Conservation (phyloP, 1,139 yeast genomes). For the Candida sojae region DNA sequence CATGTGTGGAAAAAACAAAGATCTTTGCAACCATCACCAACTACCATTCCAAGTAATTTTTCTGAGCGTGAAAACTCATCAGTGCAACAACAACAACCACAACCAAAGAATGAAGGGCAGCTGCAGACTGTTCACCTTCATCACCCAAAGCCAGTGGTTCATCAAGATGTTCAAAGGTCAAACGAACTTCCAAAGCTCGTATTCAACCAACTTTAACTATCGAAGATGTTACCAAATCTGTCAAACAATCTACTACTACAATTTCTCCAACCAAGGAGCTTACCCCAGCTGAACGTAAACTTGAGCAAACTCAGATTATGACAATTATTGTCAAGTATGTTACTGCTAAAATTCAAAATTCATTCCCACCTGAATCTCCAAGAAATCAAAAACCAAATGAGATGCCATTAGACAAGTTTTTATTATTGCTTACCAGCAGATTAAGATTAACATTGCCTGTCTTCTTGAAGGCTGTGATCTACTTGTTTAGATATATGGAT, state of each 20-base stretch:
- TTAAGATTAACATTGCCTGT: conserved; percentile 36
- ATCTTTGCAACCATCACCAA: conserved; percentile 14
- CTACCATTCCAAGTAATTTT: conserved; percentile 11
- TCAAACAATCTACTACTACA: conserved; percentile 2
- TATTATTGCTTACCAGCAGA: conserved; percentile 40
- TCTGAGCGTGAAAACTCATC: background rate
- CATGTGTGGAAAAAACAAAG: conserved; percentile 11
- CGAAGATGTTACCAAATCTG: conserved; percentile 9
- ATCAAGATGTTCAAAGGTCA: conserved; percentile 2
- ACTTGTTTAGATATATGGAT: conserved; percentile 52
- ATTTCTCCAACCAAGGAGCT: conserved; percentile 5
- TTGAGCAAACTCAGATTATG: conserved; percentile 38
- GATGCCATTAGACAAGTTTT: conserved; percentile 44
- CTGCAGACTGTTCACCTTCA: conserved; percentile 1
- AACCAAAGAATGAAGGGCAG: conserved; percentile 1
- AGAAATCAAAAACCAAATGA: conserved; percentile 26
- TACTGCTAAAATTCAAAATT: conserved; percentile 46
- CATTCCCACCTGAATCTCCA: conserved; percentile 45
- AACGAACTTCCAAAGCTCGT: background rate
- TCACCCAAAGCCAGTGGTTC: conserved; percentile 3
- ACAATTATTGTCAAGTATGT: conserved; percentile 46
- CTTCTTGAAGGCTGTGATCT: conserved; percentile 46
- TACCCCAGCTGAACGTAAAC: conserved; percentile 18
- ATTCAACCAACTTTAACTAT: conserved; percentile 6
- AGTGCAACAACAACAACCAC: conserved; percentile 5